These are phyloP conservation scores for Colletotrichum acutatum DNA, from an alignment of 2,329 filamentous ascomycete genomes.

Conservation along the genomic window DNA sequence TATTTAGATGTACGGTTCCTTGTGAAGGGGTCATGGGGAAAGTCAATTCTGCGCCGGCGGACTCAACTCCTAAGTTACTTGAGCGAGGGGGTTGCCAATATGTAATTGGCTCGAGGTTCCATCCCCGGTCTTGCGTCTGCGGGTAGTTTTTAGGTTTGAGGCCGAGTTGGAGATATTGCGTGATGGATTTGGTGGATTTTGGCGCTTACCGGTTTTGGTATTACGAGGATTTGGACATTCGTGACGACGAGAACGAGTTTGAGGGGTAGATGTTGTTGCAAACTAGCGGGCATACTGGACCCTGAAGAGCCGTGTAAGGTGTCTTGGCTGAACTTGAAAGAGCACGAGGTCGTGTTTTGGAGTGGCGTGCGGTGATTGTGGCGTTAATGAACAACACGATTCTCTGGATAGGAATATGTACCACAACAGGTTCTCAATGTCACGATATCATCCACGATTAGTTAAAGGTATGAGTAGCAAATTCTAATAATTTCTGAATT, in stretches of 20 bases:
- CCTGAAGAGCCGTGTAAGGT: not conserved
- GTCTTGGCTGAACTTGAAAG: not conserved
- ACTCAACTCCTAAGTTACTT: conserved; percentile 11
- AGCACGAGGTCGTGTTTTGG: no score
- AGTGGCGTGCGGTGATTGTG: no score
- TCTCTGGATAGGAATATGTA: no score
- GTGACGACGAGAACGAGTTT: not conserved
- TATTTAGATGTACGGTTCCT: not conserved
- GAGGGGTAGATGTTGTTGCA: no score
- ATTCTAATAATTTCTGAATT: no score
- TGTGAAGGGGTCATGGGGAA: not conserved
- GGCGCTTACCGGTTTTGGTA: no score
- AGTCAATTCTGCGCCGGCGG: conserved; percentile 3
- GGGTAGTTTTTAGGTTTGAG: not conserved
- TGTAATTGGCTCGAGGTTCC: not conserved
- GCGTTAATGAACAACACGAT: no score
- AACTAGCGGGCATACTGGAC: not conserved
- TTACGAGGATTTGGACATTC: not conserved
- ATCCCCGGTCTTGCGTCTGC: no score
- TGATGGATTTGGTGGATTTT: not conserved
- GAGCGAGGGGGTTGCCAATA: not conserved
- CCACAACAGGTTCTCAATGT: no score
- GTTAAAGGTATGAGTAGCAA: no score
- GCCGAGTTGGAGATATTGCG: not conserved
- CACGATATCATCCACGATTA: no score